Conservation (phyloP, 2,329 filamentous ascomycete species). For the Pseudopyrenochaeta lycopersici region DNA sequence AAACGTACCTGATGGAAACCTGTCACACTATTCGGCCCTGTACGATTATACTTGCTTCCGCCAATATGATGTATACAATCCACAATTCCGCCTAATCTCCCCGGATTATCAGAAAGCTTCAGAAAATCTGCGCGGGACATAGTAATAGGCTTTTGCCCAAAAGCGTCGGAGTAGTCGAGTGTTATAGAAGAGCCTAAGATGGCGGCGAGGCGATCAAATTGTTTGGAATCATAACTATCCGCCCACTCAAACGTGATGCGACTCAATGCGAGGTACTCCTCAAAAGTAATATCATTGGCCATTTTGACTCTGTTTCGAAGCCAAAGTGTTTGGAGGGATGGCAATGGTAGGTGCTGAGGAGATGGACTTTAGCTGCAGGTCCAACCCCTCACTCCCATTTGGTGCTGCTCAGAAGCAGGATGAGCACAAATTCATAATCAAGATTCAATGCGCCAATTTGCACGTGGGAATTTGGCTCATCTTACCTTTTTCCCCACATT, state of each 20-base stretch:
- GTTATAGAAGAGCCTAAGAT: constrained; percentile 10
- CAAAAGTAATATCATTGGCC: constrained; percentile 13
- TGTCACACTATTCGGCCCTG: constrained; percentile 7
- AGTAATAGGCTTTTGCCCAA: constrained; percentile 7
- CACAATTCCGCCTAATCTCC: constrained; percentile 11
- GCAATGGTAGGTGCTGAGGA: not conserved
- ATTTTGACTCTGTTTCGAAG: not conserved
- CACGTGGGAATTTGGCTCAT: too few species aligned
- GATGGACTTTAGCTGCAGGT: not conserved
- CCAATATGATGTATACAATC: constrained; percentile 17
- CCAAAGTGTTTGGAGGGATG: not conserved
- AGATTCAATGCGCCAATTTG: too few species aligned
- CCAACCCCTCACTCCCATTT: too few species aligned
- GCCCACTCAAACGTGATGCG: constrained; percentile 18
- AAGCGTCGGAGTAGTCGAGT: constrained; percentile 15
- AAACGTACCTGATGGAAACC: constrained; percentile 12
- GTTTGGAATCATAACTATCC: constrained; percentile 14
- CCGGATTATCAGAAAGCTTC: constrained; percentile 4
- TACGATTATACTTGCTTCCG: constrained; percentile 13
- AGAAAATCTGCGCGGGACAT: constrained; percentile 6
- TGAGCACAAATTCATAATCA: too few species aligned
- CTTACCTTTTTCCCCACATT: too few species aligned
- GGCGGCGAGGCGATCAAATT: constrained; percentile 9
- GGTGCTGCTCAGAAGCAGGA: too few species aligned
- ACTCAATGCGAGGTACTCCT: constrained; percentile 10